phyloP scores from a whole-genome alignment of 345 rosid genomes.

The Bruguiera gymnorhiza region DNA sequence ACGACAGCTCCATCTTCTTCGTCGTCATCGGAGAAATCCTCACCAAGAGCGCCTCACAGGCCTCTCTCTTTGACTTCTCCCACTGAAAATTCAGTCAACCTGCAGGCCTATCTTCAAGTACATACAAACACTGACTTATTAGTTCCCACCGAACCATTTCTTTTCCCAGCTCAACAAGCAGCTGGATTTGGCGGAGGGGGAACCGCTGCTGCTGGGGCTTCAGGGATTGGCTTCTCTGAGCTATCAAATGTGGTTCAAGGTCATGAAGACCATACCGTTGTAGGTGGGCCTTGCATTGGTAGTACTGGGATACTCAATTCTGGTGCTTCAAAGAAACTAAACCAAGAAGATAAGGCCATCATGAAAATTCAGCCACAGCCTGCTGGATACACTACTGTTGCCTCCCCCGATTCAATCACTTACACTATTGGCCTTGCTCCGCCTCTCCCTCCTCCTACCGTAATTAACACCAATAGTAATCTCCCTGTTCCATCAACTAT shows the following conservation, averaged over 20 bases:
- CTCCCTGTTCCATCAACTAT: conserved; percentile 40
- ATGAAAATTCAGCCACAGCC: conserved; percentile 41
- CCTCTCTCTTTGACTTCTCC: conserved; percentile 35
- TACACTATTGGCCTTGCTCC: conserved; percentile 23
- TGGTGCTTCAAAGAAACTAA: conserved; percentile 33
- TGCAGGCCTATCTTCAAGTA: conserved; percentile 40
- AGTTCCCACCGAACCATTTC: conserved; percentile 46
- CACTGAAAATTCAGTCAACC: conserved; percentile 41
- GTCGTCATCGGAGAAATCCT: conserved; percentile 59
- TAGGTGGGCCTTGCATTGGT: conserved; percentile 51
- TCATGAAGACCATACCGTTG: conserved; percentile 25
- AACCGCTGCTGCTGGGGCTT: conserved; percentile 28
- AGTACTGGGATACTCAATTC: conserved; percentile 47
- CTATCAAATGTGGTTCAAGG: conserved; percentile 33
- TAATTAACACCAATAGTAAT: conserved; percentile 22
- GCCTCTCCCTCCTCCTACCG: conserved; percentile 11
- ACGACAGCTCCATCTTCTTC: conserved; percentile 40
- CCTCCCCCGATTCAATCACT: conserved; percentile 22
- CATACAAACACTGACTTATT: conserved; percentile 17
- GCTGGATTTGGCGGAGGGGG: not conserved
- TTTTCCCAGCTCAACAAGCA: conserved; percentile 37
- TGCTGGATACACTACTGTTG: conserved; percentile 17
- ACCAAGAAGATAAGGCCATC: conserved; percentile 35
- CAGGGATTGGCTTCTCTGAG: conserved; percentile 43
- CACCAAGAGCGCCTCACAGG: conserved; percentile 36